Evolutionary conservation across 164 flowering plant species (phyloP), one percentile per base, ranked within the genome.

Genomic region (Kingdonia uniflora): DNA sequence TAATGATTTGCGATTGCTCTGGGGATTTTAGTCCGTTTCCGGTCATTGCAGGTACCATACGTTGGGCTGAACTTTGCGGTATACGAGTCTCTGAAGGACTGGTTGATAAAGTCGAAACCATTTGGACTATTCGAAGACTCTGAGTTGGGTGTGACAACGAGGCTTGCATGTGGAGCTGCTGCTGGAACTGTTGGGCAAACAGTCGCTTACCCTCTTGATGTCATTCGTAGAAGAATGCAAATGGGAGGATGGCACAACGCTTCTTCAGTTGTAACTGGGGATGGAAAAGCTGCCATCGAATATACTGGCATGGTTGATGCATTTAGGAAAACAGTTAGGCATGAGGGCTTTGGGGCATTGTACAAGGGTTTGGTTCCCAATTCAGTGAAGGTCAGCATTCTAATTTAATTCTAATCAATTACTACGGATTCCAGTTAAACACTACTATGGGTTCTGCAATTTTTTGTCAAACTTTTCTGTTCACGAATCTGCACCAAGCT

Each of bases 171-270:
- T 68, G 98, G 98, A 14, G 98, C 98, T 56, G 95, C 77, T 57
- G 98, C 98, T 14, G 98, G 98, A 54, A 92, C 96, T 43, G 74
- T 88, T 44, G 98, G 98, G 20, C 98, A 92, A 67, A 92, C 98
- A 13, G 82, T 92, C 60, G 98, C 98, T 10, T 92, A 92, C 64
- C 96, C 98, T 23, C 91, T 92, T 50, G 98, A 92, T 71, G 98
- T 92, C 41, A 76, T 92, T 50, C 95, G 99, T 19, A 62, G 99
- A 60, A 72, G 99, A 64, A 92, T 92, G 99, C 99, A 92, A 72
- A 92, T 92, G 98, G 91, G 78, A 11, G 98, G 98, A 1, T 92
- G 96, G 98, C 84, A 73, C 37, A 71, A 84, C 72, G 96, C 96
- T 68, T 57, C 96, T 48, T 80, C 98, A 1, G 59, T 92, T 55